phyloP scores from a whole-genome alignment of 2,329 filamentous ascomycete genomes.

The Fusarium liriodendri region DNA sequence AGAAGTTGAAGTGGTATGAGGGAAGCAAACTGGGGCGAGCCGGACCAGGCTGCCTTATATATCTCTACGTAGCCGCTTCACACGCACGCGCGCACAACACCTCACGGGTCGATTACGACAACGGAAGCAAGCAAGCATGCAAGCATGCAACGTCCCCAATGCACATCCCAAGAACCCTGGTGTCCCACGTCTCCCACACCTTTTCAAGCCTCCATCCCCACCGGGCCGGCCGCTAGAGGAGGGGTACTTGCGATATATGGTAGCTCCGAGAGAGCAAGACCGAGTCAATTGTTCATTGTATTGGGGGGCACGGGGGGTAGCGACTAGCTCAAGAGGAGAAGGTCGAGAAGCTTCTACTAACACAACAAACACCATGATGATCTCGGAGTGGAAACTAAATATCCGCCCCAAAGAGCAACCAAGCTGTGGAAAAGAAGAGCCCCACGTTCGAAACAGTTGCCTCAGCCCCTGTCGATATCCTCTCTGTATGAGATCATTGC shows the following conservation, averaged over 20 bases:
- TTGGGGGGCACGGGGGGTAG: background rate
- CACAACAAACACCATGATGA: background rate
- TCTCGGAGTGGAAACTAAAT: background rate
- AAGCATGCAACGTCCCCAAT: background rate
- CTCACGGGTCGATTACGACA: conserved; percentile 9
- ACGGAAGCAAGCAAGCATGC: background rate
- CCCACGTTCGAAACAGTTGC: conserved; percentile 18
- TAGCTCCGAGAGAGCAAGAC: conserved; percentile 17
- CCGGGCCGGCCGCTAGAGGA: conserved; percentile 8
- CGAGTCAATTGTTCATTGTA: background rate
- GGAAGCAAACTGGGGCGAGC: background rate
- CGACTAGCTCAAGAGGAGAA: background rate
- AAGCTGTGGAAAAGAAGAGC: background rate
- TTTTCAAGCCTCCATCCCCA: conserved; percentile 6
- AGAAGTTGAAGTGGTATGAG: background rate
- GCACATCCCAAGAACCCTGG: conserved; percentile 28
- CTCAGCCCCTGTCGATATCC: conserved; percentile 1
- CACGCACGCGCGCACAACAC: conserved; percentile 3
- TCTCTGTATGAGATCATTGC: conserved; percentile 35
- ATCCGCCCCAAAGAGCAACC: conserved; percentile 6
- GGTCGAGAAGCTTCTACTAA: conserved; percentile 32
- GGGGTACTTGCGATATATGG: conserved; percentile 11
- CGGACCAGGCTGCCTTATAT: conserved; percentile 6
- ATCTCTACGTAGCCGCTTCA: conserved; percentile 12
- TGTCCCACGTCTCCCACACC: conserved; percentile 7